Conservation (phyloP, 208 protist species). For the Crithidia thermophila region DNA sequence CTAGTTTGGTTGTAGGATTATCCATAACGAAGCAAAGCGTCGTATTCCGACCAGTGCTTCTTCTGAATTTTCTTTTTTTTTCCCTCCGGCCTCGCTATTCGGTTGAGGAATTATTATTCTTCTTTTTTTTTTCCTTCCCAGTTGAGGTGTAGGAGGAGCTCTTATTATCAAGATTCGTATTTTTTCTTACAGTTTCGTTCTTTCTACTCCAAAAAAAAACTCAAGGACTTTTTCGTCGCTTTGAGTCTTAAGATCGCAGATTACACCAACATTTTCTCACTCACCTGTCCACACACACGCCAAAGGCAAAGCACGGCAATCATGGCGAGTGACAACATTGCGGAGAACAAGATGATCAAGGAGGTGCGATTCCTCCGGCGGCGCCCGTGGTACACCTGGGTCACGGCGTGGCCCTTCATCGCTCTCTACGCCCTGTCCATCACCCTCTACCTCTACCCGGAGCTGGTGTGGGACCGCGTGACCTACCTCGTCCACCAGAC, state of each 20-base stretch:
- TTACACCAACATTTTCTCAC: too few relatives aligned
- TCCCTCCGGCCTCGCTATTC: background rate
- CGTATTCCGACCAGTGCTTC: background rate
- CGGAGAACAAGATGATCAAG: conserved; percentile 77
- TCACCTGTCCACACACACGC: background rate
- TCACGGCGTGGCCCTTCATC: conserved; percentile 87
- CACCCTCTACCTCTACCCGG: conserved; percentile 74
- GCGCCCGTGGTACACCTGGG: conserved; percentile 77
- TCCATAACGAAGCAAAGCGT: too few relatives aligned
- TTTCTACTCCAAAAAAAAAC: too few relatives aligned
- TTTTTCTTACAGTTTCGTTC: conserved; percentile 10
- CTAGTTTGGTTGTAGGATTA: background rate
- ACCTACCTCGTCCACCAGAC: conserved; percentile 87
- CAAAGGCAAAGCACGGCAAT: background rate
- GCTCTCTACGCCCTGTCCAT: conserved; percentile 67
- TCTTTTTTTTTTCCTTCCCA: background rate
- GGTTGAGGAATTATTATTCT: too few relatives aligned
- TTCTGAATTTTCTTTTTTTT: background rate
- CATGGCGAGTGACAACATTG: conserved; percentile 50
- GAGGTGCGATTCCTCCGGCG: conserved; percentile 62
- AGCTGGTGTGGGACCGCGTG: conserved; percentile 85
- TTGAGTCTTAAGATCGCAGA: too few relatives aligned
- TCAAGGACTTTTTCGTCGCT: too few relatives aligned
- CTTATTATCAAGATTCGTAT: conserved; percentile 2
- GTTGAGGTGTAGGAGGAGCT: background rate